Evolutionary conservation across 2,329 filamentous ascomycete genomes (phyloP), one percentile per base, ranked within the genome.

Genomic region (Aspergillus sp.): DNA sequence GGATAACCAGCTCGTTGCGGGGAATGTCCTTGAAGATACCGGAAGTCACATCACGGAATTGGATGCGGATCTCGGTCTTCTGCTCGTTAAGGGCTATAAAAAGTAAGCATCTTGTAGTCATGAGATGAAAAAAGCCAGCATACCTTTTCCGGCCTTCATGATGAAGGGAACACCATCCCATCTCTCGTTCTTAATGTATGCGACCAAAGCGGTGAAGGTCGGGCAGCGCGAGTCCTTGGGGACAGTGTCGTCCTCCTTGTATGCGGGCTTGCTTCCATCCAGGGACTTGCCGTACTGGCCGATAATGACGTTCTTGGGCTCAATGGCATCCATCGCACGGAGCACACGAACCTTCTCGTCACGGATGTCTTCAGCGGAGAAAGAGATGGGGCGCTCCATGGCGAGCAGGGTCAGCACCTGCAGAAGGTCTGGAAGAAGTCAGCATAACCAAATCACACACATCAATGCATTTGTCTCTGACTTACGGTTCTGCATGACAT

Each of bases 1-100:
- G 90, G 76, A 98, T 96, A 61, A 98, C 93, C 54, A 98, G 86
- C 75, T 98, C 93, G 76, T 98, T 98, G 57, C 94, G 86, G 47
- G 93, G 94, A 64, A 98, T 98, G 68, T 98, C 91, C 81, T 97
- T 97, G 78, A 98, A 98, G 71, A 98, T 98, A 56, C 94, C 93
- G 39, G 90, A 96, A 19, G 93, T 97, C 53, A 98, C 93, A 66
- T 98, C 93, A 79, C 95, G 95, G 84, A 96, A 98, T 70, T 98
- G 93, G 59, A 98, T 95, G 63, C 93, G 86, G 56, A 98, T 93
- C 74, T 98, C 93, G 10, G 93, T 98, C 83, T 98, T 98, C 70
- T 98, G 93, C 79, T 98, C 93, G 70, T 98, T 98, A 52, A 98
- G 77, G 36, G 93, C 90, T 76, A 46, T 27, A 40, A 35, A 33